Evolutionary conservation across 441 rosid genomes (phyloP).

Genomic region (Jatropha podagrica): DNA sequence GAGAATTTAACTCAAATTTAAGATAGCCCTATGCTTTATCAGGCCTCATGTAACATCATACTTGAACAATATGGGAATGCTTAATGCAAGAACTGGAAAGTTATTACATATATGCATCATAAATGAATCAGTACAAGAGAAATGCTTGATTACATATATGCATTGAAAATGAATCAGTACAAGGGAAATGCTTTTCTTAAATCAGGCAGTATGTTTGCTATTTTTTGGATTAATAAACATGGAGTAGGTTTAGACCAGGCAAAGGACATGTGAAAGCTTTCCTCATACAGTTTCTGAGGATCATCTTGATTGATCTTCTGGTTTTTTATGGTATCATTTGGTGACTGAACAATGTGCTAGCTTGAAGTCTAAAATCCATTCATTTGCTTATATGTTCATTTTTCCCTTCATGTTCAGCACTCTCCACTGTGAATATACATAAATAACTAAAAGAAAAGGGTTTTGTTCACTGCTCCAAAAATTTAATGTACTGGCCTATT

Average conservation of each 20-base stretch:
- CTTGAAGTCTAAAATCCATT: slow-evolving; percentile 2
- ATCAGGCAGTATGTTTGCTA: too few species aligned
- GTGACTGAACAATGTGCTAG: background rate
- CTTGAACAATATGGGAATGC: background rate
- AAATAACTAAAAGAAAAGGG: background rate
- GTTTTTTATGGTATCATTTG: background rate
- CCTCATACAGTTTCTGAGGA: too few species aligned
- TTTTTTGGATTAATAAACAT: too few species aligned
- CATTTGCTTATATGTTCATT: background rate
- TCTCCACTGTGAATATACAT: background rate
- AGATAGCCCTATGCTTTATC: background rate
- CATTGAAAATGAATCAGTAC: background rate
- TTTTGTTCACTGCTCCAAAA: background rate
- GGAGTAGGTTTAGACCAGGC: background rate
- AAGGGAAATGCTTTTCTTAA: background rate
- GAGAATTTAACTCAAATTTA: background rate
- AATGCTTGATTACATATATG: background rate
- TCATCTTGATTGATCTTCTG: background rate
- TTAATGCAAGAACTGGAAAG: background rate
- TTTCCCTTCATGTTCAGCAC: background rate
- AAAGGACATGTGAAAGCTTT: too few species aligned
- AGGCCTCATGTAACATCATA: background rate
- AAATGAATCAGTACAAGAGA: background rate
- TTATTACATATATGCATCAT: background rate
- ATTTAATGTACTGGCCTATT: background rate